These are phyloP conservation scores for Piloderma croceum DNA, from an alignment of 768 basidiomycete genomes.

Conservation along the genomic window DNA sequence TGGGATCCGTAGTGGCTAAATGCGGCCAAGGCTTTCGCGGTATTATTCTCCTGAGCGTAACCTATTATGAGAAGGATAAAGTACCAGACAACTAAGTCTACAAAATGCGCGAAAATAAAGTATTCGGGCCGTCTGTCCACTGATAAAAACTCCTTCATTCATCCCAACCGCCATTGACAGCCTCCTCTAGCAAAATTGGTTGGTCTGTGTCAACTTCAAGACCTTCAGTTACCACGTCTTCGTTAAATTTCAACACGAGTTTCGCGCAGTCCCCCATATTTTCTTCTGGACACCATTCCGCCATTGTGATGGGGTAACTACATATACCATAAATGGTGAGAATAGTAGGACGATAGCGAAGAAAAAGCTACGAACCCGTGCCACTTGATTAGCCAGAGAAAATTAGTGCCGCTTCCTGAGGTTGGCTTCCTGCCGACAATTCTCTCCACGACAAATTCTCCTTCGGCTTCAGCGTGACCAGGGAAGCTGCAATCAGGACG, in stretches of 20 bases:
- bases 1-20: background rate
- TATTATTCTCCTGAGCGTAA: background rate
- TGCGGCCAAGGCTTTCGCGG: slow-evolving; percentile 3
- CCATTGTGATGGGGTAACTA: background rate
- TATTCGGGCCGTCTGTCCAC: background rate
- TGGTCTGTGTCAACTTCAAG: background rate
- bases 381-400: background rate
- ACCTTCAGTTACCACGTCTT: background rate
- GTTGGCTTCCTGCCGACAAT: background rate
- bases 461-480: background rate
- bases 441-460: background rate
- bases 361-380: background rate
- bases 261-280: background rate
- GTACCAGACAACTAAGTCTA: background rate
- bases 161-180: background rate
- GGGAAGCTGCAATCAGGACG: background rate
- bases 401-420: background rate
- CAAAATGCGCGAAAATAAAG: background rate
- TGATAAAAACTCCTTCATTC: background rate
- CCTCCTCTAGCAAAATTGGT: background rate
- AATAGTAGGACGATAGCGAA: background rate
- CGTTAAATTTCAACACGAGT: background rate
- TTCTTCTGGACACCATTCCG: background rate
- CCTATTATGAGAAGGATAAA: background rate
- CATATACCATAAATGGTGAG: background rate